These are phyloP conservation scores for Lachnellula arida DNA, from an alignment of 2,329 filamentous ascomycete genomes.

Conservation along the genomic window DNA sequence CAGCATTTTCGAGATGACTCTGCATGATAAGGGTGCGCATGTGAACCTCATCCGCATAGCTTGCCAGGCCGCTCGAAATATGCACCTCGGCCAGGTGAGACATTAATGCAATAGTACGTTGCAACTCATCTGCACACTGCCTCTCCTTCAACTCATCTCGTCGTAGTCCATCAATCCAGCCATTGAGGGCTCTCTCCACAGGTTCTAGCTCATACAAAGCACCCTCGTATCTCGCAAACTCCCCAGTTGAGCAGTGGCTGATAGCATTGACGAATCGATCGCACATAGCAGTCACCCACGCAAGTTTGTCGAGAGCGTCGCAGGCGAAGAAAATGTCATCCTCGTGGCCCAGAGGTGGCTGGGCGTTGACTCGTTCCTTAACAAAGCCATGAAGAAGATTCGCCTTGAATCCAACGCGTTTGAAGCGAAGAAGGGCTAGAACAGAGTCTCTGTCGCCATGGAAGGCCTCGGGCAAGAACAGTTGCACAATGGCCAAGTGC, in stretches of 20 bases:
- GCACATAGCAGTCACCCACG: constrained; percentile 78
- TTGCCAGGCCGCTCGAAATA: constrained; percentile 63
- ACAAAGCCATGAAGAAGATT: constrained; percentile 72
- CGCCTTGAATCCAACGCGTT: constrained; percentile 83
- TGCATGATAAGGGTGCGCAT: constrained; percentile 75
- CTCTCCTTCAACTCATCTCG: constrained; percentile 82
- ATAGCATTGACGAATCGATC: constrained; percentile 80
- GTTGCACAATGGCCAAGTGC: constrained; percentile 80
- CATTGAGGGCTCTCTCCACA: constrained; percentile 82
- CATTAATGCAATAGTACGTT: constrained; percentile 80
- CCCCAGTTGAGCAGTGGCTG: constrained; percentile 68
- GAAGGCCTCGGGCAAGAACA: constrained; percentile 84
- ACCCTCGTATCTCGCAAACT: constrained; percentile 74
- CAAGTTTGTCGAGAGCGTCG: constrained; percentile 78
- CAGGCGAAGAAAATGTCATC: constrained; percentile 77
- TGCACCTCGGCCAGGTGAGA: constrained; percentile 81
- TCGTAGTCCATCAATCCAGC: constrained; percentile 79
- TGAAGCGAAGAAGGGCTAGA: constrained; percentile 83
- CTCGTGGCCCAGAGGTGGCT: constrained; percentile 61
- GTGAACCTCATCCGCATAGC: constrained; percentile 72
- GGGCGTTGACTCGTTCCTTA: constrained; percentile 69
- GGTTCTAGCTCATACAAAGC: constrained; percentile 85
- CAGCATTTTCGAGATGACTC: constrained; percentile 74
- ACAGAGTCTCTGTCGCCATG: constrained; percentile 78
- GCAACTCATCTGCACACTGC: constrained; percentile 74